Conservation (phyloP, 305 asterid genomes). For the Ilex paraguariensis region DNA sequence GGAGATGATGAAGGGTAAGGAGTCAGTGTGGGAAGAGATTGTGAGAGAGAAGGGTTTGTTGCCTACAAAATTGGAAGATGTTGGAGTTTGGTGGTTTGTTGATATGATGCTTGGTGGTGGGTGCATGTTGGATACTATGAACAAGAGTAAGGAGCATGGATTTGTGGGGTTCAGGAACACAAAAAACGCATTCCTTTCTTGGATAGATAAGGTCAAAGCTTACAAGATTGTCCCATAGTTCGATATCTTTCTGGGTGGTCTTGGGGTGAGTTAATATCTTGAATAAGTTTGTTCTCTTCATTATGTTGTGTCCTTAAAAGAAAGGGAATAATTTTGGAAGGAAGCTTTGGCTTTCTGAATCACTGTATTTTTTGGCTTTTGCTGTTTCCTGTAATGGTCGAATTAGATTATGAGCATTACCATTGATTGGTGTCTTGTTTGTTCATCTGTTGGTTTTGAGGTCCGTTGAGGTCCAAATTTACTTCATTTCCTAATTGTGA, state of each 20-base stretch:
- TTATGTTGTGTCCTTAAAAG: neutral
- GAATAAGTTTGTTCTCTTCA: too few relatives aligned
- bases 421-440: too few relatives aligned
- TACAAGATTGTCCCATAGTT: neutral
- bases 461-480: too few relatives aligned
- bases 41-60: neutral
- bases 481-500: too few relatives aligned
- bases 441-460: too few relatives aligned
- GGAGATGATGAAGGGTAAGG: conserved; percentile 2
- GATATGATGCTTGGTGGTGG: neutral
- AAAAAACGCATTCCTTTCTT: neutral
- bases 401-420: too few relatives aligned
- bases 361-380: neutral
- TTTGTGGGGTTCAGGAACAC: conserved; percentile 1
- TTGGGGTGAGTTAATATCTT: too few relatives aligned
- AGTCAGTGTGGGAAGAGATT: neutral
- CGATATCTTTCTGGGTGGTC: neutral
- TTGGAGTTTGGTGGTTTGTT: conserved; percentile 1
- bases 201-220: conserved; percentile 1
- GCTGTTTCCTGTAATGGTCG: too few relatives aligned
- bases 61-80: neutral
- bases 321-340: conserved; percentile 2
- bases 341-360: conserved; percentile 3
- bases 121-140: neutral
- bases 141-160: neutral